Percentiles rank a stretch among this genome's conserved stretches.
Conservation (phyloP, 208 protist genomes). For the Crithidia expoeki region DNA sequence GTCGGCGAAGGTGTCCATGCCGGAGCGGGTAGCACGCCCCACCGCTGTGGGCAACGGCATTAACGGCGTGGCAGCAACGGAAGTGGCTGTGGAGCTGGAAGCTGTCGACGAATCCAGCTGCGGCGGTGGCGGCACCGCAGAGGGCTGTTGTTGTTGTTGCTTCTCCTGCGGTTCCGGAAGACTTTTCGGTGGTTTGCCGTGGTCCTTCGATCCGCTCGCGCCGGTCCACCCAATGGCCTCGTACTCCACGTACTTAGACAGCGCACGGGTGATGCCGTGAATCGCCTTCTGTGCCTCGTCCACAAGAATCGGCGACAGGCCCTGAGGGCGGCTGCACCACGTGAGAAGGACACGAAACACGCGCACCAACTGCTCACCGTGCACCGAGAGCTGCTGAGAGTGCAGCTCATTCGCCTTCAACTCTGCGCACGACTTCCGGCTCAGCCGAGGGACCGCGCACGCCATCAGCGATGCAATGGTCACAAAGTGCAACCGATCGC, state of each 20-base stretch:
- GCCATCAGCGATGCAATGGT: conserved; percentile 68
- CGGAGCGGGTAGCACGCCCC: not conserved
- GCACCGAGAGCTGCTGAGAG: conserved; percentile 44
- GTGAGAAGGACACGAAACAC: conserved; percentile 59
- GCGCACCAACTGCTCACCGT: conserved; percentile 45
- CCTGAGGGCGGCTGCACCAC: conserved; percentile 38
- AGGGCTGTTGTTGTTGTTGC: not conserved
- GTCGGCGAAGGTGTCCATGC: conserved; percentile 4
- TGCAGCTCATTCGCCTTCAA: conserved; percentile 27
- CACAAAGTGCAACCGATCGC: conserved; percentile 60
- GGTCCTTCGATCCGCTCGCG: not conserved
- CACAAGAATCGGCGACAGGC: conserved; percentile 41
- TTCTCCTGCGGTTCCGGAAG: not conserved
- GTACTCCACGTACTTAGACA: conserved; percentile 62
- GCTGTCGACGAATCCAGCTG: not conserved
- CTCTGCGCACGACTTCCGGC: conserved; percentile 29
- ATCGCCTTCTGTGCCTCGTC: conserved; percentile 60
- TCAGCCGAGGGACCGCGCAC: conserved; percentile 49
- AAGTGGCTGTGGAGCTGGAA: conserved; percentile 9
- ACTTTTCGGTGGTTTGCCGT: no score
- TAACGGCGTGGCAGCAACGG: conserved; percentile 16
- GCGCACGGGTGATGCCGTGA: conserved; percentile 51
- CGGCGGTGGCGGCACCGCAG: not conserved
- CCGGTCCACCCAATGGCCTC: conserved; percentile 3
- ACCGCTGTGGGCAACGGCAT: conserved; percentile 19